These are phyloP conservation scores for Closterium sp. DNA, from an alignment of 139 green algal genomes.

Conservation along the genomic window DNA sequence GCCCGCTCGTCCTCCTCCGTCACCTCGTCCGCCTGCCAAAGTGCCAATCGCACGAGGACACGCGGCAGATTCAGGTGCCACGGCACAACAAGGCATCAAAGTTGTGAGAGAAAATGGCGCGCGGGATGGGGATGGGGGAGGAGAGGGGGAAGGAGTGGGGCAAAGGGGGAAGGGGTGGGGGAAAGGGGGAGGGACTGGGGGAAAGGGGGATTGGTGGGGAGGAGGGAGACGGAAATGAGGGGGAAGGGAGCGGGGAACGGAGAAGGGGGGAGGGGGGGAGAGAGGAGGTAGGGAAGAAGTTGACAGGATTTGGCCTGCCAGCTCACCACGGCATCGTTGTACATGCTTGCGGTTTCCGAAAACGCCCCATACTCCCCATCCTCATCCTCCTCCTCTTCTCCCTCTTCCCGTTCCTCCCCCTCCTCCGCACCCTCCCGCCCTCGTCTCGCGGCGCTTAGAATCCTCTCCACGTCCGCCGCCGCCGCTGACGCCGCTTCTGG, in stretches of 20 bases:
- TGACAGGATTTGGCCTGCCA: too few species aligned
- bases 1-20: slow-evolving; percentile 70
- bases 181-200: background rate
- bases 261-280: too few species aligned
- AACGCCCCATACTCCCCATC: background rate
- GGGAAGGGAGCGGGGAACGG: background rate
- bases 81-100: background rate
- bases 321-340: background rate
- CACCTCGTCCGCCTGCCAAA: slow-evolving; percentile 32
- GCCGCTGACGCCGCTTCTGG: background rate
- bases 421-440: slow-evolving; percentile 37
- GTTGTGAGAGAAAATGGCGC: slow-evolving; percentile 1
- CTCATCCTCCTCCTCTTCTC: slow-evolving; percentile 7
- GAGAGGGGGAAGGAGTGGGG: background rate
- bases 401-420: slow-evolving; percentile 46
- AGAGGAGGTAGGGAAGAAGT: too few species aligned
- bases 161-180: too few species aligned
- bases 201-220: background rate
- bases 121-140: slow-evolving; percentile 9
- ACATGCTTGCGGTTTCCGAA: background rate
- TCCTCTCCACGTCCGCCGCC: background rate
- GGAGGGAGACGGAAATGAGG: slow-evolving; percentile 12
- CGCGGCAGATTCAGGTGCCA: background rate
- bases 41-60: background rate
- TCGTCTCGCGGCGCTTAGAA: background rate